phyloP scores from a whole-genome alignment of 2,329 filamentous ascomycete genomes.

The Ascochyta viciae-villosae region DNA sequence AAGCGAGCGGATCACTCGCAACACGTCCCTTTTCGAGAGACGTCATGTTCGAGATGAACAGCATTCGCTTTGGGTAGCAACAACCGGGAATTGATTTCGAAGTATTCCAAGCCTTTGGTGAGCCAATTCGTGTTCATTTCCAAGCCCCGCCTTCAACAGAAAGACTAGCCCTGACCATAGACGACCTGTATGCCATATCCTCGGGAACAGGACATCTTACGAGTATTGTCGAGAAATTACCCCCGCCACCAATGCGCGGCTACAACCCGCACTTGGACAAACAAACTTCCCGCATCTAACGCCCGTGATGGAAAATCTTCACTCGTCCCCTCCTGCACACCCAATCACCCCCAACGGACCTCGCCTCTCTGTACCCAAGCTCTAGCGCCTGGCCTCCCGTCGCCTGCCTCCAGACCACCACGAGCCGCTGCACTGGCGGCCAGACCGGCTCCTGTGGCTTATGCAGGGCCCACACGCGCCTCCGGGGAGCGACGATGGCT shows the following conservation, averaged over 20 bases:
- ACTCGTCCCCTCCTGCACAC: not conserved
- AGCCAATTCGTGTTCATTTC: not conserved
- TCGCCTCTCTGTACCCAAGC: slow-evolving; percentile 7
- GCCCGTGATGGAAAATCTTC: slow-evolving; percentile 1
- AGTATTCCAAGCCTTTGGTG: not conserved
- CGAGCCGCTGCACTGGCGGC: not conserved
- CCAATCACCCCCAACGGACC: slow-evolving; percentile 11
- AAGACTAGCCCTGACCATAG: not conserved
- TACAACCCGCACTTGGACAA: not conserved
- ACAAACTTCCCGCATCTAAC: slow-evolving; percentile 2
- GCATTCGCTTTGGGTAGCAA: not conserved
- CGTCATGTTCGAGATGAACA: slow-evolving; percentile 7
- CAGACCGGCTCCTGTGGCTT: slow-evolving; percentile 2
- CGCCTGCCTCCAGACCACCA: slow-evolving; percentile 7
- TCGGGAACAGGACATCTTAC: not conserved
- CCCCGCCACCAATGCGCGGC: not conserved
- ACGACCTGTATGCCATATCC: not conserved
- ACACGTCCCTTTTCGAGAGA: not conserved
- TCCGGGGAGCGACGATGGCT: slow-evolving; percentile 3
- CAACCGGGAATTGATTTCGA: not conserved
- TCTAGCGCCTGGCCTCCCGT: slow-evolving; percentile 8
- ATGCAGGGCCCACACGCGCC: slow-evolving; percentile 11
- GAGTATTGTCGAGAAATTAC: slow-evolving; percentile 1
- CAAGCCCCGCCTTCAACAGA: not conserved
- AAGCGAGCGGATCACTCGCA: slow-evolving; percentile 1